Conservation (phyloP, 2,329 filamentous ascomycete species). For the Cladophialophora immunda region DNA sequence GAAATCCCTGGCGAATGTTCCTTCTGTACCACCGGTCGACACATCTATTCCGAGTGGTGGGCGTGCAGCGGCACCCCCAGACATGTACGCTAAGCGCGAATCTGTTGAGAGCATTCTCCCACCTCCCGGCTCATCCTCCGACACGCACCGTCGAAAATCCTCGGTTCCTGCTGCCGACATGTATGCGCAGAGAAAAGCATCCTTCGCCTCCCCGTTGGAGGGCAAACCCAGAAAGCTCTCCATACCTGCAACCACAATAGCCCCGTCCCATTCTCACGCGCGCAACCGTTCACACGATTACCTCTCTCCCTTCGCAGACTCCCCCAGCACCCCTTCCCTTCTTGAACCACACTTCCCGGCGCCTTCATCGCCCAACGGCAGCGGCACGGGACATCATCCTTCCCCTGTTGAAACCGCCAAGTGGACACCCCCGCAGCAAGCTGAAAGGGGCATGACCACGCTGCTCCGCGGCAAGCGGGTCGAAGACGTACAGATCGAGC, state of each 20-base stretch:
- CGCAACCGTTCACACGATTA: slow-evolving; percentile 6
- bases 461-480: slow-evolving; percentile 58
- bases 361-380: not conserved
- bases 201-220: slow-evolving; percentile 4
- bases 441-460: slow-evolving; percentile 57
- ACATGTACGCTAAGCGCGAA: not conserved
- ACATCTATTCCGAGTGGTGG: not conserved
- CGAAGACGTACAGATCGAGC: slow-evolving; percentile 64
- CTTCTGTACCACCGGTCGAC: not conserved
- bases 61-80: not conserved
- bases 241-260: not conserved
- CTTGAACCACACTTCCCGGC: not conserved
- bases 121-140: not conserved
- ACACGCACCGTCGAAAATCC: not conserved
- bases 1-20: not conserved
- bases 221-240: slow-evolving; percentile 7
- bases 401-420: slow-evolving; percentile 28
- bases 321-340: slow-evolving; percentile 2
- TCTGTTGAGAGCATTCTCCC: not conserved
- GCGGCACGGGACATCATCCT: not conserved
- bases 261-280: not conserved
- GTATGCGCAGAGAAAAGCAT: slow-evolving; percentile 12
- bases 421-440: slow-evolving; percentile 46
- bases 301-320: slow-evolving; percentile 16
- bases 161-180: slow-evolving; percentile 17